Evolutionary conservation across 2,329 filamentous ascomycete species (phyloP).

Genomic region (Talaromyces sp.): DNA sequence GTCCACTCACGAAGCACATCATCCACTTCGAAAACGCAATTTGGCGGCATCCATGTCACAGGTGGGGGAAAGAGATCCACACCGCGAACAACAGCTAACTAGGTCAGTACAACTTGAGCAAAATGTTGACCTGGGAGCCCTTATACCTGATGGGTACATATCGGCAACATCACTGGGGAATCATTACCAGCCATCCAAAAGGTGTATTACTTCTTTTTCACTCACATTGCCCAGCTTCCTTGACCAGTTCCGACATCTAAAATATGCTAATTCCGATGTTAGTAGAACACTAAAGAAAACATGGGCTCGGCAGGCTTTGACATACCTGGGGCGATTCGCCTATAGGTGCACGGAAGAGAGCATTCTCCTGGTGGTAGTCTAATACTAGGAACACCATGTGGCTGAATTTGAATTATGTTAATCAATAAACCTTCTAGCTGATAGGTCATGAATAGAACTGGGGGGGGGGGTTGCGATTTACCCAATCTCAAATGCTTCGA

Average conservation of each 20-base stretch:
- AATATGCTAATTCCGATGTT: conserved; percentile 11
- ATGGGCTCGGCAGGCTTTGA: too few relatives aligned
- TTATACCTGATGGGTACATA: conserved; percentile 8
- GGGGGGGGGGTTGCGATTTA: conserved; percentile 1
- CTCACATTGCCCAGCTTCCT: conserved; percentile 23
- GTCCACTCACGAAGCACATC: conserved; percentile 27
- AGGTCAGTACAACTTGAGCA: background rate
- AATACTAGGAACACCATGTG: conserved; percentile 21
- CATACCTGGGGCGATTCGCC: too few relatives aligned
- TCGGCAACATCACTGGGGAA: conserved; percentile 10
- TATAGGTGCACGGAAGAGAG: conserved; percentile 20
- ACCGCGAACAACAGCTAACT: conserved; percentile 16
- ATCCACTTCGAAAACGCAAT: conserved; percentile 31
- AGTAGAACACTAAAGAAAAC: background rate
- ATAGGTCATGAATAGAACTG: too few relatives aligned
- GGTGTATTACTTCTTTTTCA: background rate
- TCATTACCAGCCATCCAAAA: background rate
- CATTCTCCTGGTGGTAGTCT: conserved; percentile 15
- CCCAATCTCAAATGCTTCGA: conserved; percentile 23
- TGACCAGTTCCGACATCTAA: conserved; percentile 21
- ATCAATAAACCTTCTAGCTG: background rate
- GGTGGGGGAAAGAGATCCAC: conserved; percentile 29
- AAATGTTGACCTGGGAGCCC: too few relatives aligned
- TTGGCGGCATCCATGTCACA: conserved; percentile 28
- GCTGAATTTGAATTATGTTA: conserved; percentile 8